Evolutionary conservation across 1,284 basidiomycete genomes (phyloP), one percentile per base, ranked within the genome.

Genomic region (Trametes versicolor): DNA sequence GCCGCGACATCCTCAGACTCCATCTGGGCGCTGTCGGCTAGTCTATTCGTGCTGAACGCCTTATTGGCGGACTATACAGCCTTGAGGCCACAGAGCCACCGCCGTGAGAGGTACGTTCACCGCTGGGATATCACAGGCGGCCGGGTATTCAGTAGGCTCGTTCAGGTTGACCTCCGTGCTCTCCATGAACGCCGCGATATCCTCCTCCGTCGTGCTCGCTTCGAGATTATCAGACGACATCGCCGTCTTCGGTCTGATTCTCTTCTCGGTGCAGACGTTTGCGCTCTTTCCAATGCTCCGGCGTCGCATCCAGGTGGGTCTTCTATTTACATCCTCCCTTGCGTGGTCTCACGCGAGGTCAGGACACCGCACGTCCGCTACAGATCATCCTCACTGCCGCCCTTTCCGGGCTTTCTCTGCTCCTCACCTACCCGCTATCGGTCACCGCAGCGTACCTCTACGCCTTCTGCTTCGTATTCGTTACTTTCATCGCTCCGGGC

Each of bases 1-100:
- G 94, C 95, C 47, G 94, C 97, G 9, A 99, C 97, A 0, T 98
- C 97, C 21, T 93, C 92, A 15, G 98, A 99, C 77, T 96, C 95
- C 29, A 98, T 99, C 70, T 99, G 96, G 96, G 97, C 97, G 8
- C 80, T 99, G 51, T 88, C 94, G 52, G 86, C 86, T 15, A 80
- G 80, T 68, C 81, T 95, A 37, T 89, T 93, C 71, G 77, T 82
- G 47, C 77, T 91, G 47, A 89, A 90, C 73, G 78, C 87, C 5
- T 78, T 91, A 41, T 76, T 94, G 13, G 88, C 88, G 4, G 91
- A 94, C 77, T 94, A 92, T 72, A 75, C 84, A 75, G 72, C 77
- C 65, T 72, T 72, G 51, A 72, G 71, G 52, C 70, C 73, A 51
- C 71, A 72, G 23, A 72, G 74, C 53, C 73, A 75, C 36, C 73